Base-by-base conservation (phyloP, 2,329 filamentous ascomycete genomes). In the Exophiala spinifera region DNA sequence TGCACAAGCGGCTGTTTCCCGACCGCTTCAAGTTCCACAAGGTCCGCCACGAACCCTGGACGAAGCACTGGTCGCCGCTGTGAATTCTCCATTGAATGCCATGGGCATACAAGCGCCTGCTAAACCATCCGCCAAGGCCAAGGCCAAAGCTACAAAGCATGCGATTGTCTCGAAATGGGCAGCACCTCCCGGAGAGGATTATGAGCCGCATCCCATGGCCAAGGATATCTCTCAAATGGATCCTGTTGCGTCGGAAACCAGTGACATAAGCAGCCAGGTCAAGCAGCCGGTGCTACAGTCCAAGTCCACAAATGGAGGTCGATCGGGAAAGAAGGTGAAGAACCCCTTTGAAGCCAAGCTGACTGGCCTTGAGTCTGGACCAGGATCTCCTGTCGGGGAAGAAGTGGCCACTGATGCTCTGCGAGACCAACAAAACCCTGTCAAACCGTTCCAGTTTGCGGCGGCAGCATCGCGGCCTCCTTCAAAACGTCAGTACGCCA, bases 81-180 rank as follows among this genome's bases (percentile, higher is more conserved):
- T 46, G 14, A 25, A 39, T 14, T 13, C 40, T 15, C 8, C 20
- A 11, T 25, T 31, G n/a, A 11, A 40, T 17, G 13, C 19, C 10
- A 20, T 31, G 6, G 19, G 21, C 10, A 23, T 15, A 1, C 7
- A 19, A 6, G 19, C n/a, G 15, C 37, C 20, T 20, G 19, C 14
- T 4, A 33, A 40, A 40, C 10, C 44, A 19, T n/a, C 20, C 10
- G 14, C 15, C n/a, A 28, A 20, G 13, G 14, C 15, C n/a, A 28
- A 20, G 13, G 11, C 43, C 11, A 15, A 25, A n/a, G 14, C 42
- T 13, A 25, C 19, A 20, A 44, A 44, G 21, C 43, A 53, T 10
- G 47, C 46, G 14, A 44, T 51, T 28, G n/a, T 50, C 14, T 57
- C 55, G 28, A 57, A 51, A 45, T 57, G 55, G 55, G 55, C 55